These are phyloP conservation scores for Andrographis paniculata DNA, from an alignment of 305 asterid species.

Conservation along the genomic window DNA sequence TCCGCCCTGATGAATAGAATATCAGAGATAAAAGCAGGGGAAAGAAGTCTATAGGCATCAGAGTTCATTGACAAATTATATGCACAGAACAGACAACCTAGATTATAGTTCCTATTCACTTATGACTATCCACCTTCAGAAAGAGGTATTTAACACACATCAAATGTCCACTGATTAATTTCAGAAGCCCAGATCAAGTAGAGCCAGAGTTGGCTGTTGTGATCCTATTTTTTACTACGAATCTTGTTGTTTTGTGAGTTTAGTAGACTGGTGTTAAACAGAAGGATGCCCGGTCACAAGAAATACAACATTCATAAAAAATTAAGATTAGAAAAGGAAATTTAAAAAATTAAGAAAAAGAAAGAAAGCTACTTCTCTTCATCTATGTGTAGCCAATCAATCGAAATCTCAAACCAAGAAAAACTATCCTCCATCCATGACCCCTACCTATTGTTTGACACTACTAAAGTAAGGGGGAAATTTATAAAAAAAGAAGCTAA, in stretches of 20 bases:
- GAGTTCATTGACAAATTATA: background rate
- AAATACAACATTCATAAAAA: slow-evolving; percentile 2
- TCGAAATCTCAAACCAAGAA: background rate
- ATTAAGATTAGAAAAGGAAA: too few relatives aligned
- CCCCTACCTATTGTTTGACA: slow-evolving; percentile 3
- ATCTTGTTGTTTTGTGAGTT: slow-evolving; percentile 2
- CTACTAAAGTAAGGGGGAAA: slow-evolving; percentile 7
- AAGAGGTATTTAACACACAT: background rate
- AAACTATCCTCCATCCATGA: background rate
- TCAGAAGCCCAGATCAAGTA: too few relatives aligned
- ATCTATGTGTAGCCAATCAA: background rate
- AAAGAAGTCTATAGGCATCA: slow-evolving; percentile 7
- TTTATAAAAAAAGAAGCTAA: background rate
- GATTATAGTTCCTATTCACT: slow-evolving; percentile 1
- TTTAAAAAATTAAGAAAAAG: too few relatives aligned
- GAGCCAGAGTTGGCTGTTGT: too few relatives aligned
- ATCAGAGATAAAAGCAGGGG: slow-evolving; percentile 7
- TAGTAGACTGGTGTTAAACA: slow-evolving; percentile 7
- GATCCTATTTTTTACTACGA: too few relatives aligned
- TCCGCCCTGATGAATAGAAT: slow-evolving; percentile 61
- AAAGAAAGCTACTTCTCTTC: too few relatives aligned
- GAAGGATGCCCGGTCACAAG: slow-evolving; percentile 9
- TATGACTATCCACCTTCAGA: background rate
- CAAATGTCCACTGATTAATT: background rate
- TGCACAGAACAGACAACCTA: slow-evolving; percentile 6